These are phyloP conservation scores for Saksenaea vasiformis DNA, from an alignment of 371 early-diverging fungal species.

Conservation along the genomic window DNA sequence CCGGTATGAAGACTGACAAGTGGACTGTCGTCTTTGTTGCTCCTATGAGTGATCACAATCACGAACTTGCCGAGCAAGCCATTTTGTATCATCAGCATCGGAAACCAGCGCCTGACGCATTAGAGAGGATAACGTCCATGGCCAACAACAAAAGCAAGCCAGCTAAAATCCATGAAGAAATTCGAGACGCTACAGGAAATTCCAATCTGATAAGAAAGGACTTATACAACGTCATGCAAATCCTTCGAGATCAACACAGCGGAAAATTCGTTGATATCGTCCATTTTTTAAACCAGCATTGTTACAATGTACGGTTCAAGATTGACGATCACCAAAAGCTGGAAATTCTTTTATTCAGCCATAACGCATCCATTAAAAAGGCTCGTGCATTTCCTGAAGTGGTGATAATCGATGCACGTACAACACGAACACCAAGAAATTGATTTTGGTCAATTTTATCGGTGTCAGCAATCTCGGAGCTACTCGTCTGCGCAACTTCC, in stretches of 20 bases:
- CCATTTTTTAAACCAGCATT: neutral
- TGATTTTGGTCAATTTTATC: constrained; percentile 40
- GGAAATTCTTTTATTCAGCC: neutral
- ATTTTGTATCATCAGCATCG: neutral
- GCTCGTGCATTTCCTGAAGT: neutral
- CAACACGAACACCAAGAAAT: constrained; percentile 43
- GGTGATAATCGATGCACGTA: constrained; percentile 46
- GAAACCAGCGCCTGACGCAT: neutral
- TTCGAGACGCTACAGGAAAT: no score
- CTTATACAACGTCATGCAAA: no score
- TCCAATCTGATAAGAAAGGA: neutral
- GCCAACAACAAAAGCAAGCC: neutral
- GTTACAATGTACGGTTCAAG: neutral
- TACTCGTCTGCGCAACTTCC: neutral
- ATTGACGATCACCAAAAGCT: neutral
- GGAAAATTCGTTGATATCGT: neutral
- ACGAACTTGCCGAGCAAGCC: neutral
- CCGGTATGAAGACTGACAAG: neutral
- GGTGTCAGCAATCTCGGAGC: constrained; percentile 7
- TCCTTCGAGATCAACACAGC: no score
- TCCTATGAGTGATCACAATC: neutral
- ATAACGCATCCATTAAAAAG: neutral
- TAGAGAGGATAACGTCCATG: neutral
- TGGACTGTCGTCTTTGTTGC: neutral
- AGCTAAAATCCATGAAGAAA: neutral